Base-by-base conservation (phyloP, 164 flowering plant genomes). In the Cinnamomum micranthum region DNA sequence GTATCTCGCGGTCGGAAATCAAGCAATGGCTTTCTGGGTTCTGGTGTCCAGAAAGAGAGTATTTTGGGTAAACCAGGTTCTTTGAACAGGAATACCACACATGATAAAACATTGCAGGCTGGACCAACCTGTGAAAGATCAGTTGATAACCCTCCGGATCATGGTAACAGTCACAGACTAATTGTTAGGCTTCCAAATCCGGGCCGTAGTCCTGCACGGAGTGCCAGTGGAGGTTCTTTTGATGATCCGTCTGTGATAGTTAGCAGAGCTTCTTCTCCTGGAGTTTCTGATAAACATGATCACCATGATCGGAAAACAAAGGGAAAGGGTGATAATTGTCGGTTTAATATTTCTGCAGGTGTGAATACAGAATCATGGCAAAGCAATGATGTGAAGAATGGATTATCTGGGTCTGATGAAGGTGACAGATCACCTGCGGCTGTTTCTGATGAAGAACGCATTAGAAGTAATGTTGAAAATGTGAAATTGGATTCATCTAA, bases 141-240 rank as follows among this genome's bases (percentile, higher is more conserved):
- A 58, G 35, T 20, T 74, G 97, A 93, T 77, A 71, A 74, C 15
- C 22, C 60, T 69, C 68, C 65, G 33, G 88, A 73, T 60, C 88
- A 92, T 73, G 93, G 84, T 4, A 90, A 80, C 81, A 85, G 72
- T 77, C 93, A 86, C 60, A 88, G 88, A 73, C 78, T 95, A 60
- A 90, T 95, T 74, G 97, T 95, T 31, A 88, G 87, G 84, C 84
- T 95, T 65, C 88, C 98, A 74, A 91, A 89, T 70, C 83, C 84
- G 74, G 88, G 83, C 5, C 82, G 86, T 3, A 85, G 87, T 77
- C 87, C 87, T 79, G 82, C 84, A 7, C 84, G 66, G 73, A 82
- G 86, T 84, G 84, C 80, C 12, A 81, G 81, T 73, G 90, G 85
- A 4, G 85, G 77, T 47, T 83, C 86, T 70, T 64, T 74, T 50